Evolutionary conservation across 2,329 filamentous ascomycete genomes (phyloP), one percentile per base, ranked within the genome.

Genomic region (Ceratocystis destructans): DNA sequence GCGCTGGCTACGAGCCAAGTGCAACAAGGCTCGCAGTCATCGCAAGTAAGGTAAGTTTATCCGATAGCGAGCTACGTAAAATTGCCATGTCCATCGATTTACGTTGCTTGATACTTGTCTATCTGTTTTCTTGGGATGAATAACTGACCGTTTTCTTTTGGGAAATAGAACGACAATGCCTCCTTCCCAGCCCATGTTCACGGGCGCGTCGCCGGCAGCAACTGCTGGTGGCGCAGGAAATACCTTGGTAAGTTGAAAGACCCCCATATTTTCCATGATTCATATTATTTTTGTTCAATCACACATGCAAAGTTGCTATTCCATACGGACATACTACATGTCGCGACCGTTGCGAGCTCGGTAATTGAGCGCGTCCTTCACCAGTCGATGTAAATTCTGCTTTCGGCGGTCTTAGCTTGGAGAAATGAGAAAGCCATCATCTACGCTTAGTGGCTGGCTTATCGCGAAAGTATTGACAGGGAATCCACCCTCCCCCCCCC

Each of bases 31-130:
- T 33, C 61, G 61, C 61, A 46, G 25, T 20, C 79, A 64, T 76
- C 78, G 55, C 79, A 80, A 69, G 69, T 76, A 69, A 79, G 78
- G 80, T 82, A 74, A 73, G 79, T 75, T 65, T 64, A 62, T 50
- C 22, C 50, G 53, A 48, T 41, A 53, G 61, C 46, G 53, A 33
- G n/a, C 46, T 50, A 59, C 31, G 10, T 41, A 12, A 15, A 1
- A 41, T 53, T 62, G 20, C 20, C 7, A 2, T 28, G 48, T 15
- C 48, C 2, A 53, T 15, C 48, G 7, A 53, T 25, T 25, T 25
- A 53, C 22, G 53, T 6, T 57, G 25, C 22, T 33, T 2, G 6
- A 50, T 25, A 20, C 55, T 3, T 37, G 17, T 37, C 50, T 6
- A 28, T 31, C 10, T 41, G 10, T 12, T 41, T 12, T 12, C 37